Percentiles rank a stretch among this genome's conserved stretches.
These are phyloP conservation scores for Fragaria iinumae DNA, from an alignment of 306 rosid genomes.

Conservation along the genomic window DNA sequence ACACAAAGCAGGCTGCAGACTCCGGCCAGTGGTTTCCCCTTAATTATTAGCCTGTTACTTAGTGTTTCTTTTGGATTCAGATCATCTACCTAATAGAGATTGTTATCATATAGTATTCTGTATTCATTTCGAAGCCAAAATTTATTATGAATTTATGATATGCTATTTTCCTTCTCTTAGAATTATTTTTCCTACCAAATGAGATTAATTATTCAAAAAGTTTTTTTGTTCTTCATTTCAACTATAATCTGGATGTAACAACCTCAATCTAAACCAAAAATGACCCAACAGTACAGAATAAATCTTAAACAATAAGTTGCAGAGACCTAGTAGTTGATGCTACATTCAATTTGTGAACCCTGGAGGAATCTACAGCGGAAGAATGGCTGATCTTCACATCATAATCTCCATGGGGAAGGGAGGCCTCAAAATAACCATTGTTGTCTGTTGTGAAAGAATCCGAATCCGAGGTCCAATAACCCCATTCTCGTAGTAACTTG, in stretches of 20 bases:
- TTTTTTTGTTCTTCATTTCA: too few relatives aligned
- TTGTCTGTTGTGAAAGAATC: slow-evolving; percentile 23
- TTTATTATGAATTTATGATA: too few relatives aligned
- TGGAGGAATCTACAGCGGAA: slow-evolving; percentile 11
- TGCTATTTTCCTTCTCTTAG: too few relatives aligned
- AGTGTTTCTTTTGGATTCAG: too few relatives aligned
- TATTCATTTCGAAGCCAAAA: too few relatives aligned
- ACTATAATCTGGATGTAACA: neutral
- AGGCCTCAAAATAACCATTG: slow-evolving; percentile 36
- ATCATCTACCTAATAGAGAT: too few relatives aligned
- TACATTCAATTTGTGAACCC: slow-evolving; percentile 22
- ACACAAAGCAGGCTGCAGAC: too few relatives aligned
- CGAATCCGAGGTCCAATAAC: neutral
- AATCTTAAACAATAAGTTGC: slow-evolving; percentile 18
- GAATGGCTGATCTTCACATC: slow-evolving; percentile 32
- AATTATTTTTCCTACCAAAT: too few relatives aligned
- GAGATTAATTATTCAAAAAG: too few relatives aligned
- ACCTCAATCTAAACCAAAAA: neutral
- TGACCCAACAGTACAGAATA: neutral
- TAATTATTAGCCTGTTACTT: too few relatives aligned
- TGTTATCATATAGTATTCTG: too few relatives aligned
- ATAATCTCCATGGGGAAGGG: slow-evolving; percentile 48
- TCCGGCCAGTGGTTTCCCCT: too few relatives aligned
- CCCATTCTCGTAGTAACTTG: slow-evolving; percentile 61
- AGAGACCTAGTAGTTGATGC: slow-evolving; percentile 2